These are phyloP conservation scores for Gaillardinia entomophila DNA, from an alignment of 805 yeast genomes.

Conservation along the genomic window DNA sequence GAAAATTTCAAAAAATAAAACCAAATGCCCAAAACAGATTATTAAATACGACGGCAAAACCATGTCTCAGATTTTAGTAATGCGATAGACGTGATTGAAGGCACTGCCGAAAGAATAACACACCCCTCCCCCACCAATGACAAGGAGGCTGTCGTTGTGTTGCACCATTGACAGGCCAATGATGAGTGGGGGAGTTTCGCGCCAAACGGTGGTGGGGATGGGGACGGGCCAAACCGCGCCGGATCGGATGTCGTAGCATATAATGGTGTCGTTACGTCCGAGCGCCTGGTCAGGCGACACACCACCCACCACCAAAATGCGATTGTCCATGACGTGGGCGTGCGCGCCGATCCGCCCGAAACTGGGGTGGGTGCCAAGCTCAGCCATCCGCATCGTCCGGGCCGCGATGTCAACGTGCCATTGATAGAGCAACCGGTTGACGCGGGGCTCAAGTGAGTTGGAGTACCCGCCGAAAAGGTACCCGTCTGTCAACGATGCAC, in stretches of 20 bases:
- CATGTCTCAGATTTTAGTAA: no score
- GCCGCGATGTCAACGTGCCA: no score
- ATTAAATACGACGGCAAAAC: no score
- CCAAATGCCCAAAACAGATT: no score
- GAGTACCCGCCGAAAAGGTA: neutral
- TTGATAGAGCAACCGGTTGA: neutral
- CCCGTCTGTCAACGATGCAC: no score
- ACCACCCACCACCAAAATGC: slow-evolving; percentile 51
- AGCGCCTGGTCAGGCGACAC: slow-evolving; percentile 35
- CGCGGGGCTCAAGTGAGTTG: neutral
- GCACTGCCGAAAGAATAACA: slow-evolving; percentile 72
- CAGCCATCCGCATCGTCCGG: no score
- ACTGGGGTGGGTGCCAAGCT: slow-evolving; percentile 16
- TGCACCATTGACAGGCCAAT: slow-evolving; percentile 1
- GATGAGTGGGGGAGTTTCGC: neutral
- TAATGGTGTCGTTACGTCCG: slow-evolving; percentile 20
- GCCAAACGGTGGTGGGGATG: neutral
- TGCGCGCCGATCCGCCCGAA: slow-evolving; percentile 49
- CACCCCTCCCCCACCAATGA: slow-evolving; percentile 71
- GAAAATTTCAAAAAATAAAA: no score
- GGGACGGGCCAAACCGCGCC: slow-evolving; percentile 1
- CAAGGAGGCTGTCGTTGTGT: slow-evolving; percentile 9
- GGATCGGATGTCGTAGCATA: slow-evolving; percentile 22
- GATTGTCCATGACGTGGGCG: slow-evolving; percentile 18
- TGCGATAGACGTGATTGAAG: no score